Percentiles rank a stretch among this genome's conserved stretches.
Conservation (phyloP, 2,329 filamentous ascomycete species). For the Samsoniella hepiali region DNA sequence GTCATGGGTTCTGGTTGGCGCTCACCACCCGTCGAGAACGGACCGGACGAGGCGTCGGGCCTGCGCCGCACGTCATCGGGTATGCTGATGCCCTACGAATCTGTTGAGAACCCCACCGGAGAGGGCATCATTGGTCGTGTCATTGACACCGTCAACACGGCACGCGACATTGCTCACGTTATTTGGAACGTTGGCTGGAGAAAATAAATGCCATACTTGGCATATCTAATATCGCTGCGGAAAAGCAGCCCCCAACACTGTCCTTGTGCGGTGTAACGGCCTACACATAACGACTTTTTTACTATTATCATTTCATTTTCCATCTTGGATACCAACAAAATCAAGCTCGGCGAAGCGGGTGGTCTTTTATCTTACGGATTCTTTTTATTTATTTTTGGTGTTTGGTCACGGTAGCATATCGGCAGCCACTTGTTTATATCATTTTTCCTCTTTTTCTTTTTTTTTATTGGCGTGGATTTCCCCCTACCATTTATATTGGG, state of each 20-base stretch:
- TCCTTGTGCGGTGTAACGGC: background rate
- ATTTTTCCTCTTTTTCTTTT: background rate
- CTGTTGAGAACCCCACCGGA: conserved; percentile 60
- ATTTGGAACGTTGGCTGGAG: conserved; percentile 70
- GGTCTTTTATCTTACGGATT: conserved; percentile 3
- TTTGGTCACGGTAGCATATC: conserved; percentile 11
- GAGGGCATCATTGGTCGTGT: conserved; percentile 72
- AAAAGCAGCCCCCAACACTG: background rate
- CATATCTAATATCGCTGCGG: background rate
- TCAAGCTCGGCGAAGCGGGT: conserved; percentile 8
- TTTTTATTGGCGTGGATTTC: background rate
- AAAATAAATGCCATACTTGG: conserved; percentile 36
- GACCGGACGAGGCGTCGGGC: conserved; percentile 52
- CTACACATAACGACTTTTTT: background rate
- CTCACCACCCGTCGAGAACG: conserved; percentile 29
- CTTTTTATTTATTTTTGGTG: background rate
- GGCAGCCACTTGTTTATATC: conserved; percentile 7
- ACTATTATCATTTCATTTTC: conserved; percentile 3
- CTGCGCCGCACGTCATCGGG: conserved; percentile 79
- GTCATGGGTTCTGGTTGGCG: conserved; percentile 33
- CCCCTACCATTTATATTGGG: background rate
- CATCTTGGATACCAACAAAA: conserved; percentile 18
- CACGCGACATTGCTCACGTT: conserved; percentile 66
- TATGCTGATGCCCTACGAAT: conserved; percentile 88
- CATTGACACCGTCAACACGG: conserved; percentile 75